phyloP scores from a whole-genome alignment of 805 yeast genomes.

The Monosporozyma solicola region DNA sequence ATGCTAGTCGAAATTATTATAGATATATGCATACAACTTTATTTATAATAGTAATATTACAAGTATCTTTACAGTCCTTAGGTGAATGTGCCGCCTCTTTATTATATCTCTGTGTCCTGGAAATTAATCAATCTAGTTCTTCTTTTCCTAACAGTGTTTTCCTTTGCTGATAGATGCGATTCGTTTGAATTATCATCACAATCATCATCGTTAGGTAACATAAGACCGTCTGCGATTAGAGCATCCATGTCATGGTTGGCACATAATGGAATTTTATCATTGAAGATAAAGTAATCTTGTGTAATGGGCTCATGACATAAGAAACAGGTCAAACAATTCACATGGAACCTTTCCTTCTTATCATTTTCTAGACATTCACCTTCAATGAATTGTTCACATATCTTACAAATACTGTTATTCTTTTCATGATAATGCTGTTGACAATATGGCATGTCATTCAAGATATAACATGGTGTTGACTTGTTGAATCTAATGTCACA shows the following conservation, averaged over 20 bases:
- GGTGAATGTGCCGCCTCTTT: background rate
- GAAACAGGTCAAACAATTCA: conserved; percentile 59
- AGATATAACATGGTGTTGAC: conserved; percentile 65
- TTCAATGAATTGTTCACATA: conserved; percentile 74
- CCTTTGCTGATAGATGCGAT: background rate
- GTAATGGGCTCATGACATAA: conserved; percentile 45
- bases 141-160: conserved; percentile 23
- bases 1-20: no score
- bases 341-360: conserved; percentile 63
- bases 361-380: conserved; percentile 86
- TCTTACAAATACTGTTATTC: conserved; percentile 66
- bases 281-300: conserved; percentile 41
- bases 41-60: background rate
- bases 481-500: conserved; percentile 55
- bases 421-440: conserved; percentile 62
- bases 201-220: background rate
- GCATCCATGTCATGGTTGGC: conserved; percentile 30
- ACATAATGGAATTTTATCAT: conserved; percentile 24
- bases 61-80: background rate
- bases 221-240: conserved; percentile 2
- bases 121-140: conserved; percentile 27
- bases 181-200: background rate
- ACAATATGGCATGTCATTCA: conserved; percentile 76
- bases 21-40: no score
- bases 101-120: background rate